Conservation (phyloP, 2,329 filamentous ascomycete genomes). For the Ceratocystiopsis minuta region DNA sequence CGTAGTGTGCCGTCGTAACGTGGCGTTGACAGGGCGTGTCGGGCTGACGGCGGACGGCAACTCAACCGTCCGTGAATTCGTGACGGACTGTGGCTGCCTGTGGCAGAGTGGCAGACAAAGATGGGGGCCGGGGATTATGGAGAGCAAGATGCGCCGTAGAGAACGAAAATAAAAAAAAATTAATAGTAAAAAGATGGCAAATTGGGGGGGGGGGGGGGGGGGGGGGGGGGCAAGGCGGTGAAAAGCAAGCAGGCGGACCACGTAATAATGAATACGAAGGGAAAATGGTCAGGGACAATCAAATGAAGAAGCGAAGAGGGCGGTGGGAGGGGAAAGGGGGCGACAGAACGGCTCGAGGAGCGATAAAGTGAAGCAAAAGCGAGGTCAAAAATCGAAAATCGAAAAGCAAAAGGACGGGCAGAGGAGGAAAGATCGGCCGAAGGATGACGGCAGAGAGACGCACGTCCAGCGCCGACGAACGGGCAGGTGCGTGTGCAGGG, state of each 20-base stretch:
- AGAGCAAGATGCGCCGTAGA: not conserved
- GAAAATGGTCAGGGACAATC: too few relatives aligned
- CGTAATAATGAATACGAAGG: not conserved
- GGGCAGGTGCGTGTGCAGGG: not conserved
- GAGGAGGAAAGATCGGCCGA: too few relatives aligned
- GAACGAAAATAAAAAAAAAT: not conserved
- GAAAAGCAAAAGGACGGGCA: not conserved
- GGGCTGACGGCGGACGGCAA: too few relatives aligned
- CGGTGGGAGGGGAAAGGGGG: not conserved
- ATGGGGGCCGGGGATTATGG: too few relatives aligned
- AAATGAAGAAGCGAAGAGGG: not conserved
- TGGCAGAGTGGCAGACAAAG: too few relatives aligned
- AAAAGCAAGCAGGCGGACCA: too few relatives aligned
- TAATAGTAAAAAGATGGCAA: not conserved
- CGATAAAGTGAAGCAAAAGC: not conserved
- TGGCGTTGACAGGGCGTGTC: too few relatives aligned
- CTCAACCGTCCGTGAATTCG: too few relatives aligned
- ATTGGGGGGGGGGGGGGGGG: not conserved
- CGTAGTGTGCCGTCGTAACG: too few relatives aligned
- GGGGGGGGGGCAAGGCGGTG: not conserved
- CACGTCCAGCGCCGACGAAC: not conserved
- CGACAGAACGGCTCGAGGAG: not conserved
- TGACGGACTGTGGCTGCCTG: too few relatives aligned
- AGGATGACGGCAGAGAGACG: not conserved
- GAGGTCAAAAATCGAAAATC: not conserved